Evolutionary conservation across 805 yeast genomes (phyloP), one percentile per base, ranked within the genome.

Genomic region (Nakazawaea peltata): DNA sequence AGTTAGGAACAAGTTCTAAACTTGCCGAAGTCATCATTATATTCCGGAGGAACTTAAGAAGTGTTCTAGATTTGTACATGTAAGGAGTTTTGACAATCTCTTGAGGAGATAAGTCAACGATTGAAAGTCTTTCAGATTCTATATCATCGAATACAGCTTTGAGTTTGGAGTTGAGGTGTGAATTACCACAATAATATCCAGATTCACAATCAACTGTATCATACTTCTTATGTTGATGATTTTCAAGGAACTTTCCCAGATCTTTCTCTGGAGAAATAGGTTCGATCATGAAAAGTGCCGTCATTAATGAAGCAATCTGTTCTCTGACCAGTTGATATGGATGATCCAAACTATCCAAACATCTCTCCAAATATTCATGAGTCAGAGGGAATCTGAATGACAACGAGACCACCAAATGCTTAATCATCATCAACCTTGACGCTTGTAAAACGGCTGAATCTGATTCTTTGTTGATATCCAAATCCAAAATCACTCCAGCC

Each of bases 281-380:
- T 36, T 64, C 61, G 1, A 65, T 46, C 38, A 57, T 55, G 3
- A 71, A 60, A 12, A 72, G 45, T 4, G 57, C 67, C 9, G 74
- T 70, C 28, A 86, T 50, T 4, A 79, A 57, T 2, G 74, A 64
- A 0, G 88, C 90, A 32, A 82, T 60, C 33, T 76, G 76, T 15
- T 69, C 74, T 16, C 95, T 65, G 5, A 88, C 87, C 9, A 74
- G 73, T 38, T 77, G 79, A 50, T 82, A 82, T 5, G 82, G 80
- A 50, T 84, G 87, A 30, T 71, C 63, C 27, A 81, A 52, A 21
- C 70, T 62, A 1, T 53, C 53, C 45, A 75, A 59, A 40, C 79
- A 57, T 42, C 69, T 53, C 0, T 65, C 46, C 16, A 74, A 46
- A 3, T 69, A 40, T 2, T 53, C 55, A 6, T 66, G 71, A n/a